A percentile compares a stretch with the other conserved stretches of the same genome.
Conservation (phyloP, 345 rosid genomes). For the Physaria fendleri region DNA sequence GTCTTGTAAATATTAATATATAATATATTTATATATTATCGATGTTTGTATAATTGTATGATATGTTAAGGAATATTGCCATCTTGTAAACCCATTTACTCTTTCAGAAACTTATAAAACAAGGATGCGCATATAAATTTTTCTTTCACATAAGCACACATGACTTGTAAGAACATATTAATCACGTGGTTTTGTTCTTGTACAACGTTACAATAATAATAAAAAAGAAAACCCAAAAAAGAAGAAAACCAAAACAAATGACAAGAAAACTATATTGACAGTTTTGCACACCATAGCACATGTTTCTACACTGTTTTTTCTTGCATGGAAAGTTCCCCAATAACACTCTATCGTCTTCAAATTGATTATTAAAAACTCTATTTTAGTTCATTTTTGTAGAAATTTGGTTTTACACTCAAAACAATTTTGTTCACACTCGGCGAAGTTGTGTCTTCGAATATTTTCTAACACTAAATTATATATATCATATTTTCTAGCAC, state of each 20-base stretch:
- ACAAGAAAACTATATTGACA: neutral
- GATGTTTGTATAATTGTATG: neutral
- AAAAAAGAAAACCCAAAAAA: neutral
- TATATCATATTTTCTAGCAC: too few species aligned
- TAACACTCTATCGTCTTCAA: neutral
- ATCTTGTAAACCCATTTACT: neutral
- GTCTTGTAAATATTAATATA: neutral
- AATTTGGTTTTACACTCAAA: neutral
- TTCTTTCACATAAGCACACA: neutral
- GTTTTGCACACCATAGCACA: neutral
- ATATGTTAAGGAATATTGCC: neutral
- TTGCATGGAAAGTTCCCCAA: slow-evolving; percentile 3
- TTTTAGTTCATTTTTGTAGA: neutral
- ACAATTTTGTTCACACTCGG: neutral
- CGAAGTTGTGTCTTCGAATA: neutral
- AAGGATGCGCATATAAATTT: neutral
- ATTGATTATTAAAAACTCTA: neutral
- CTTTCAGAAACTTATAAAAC: slow-evolving; percentile 9
- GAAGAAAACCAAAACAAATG: too few species aligned
- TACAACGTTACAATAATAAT: neutral
- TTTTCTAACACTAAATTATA: neutral
- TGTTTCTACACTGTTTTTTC: slow-evolving; percentile 9
- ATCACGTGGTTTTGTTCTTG: neutral
- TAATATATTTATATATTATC: neutral
- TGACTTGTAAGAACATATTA: neutral